Conservation (phyloP, 768 basidiomycete species). For the Psilocybe sp. region DNA sequence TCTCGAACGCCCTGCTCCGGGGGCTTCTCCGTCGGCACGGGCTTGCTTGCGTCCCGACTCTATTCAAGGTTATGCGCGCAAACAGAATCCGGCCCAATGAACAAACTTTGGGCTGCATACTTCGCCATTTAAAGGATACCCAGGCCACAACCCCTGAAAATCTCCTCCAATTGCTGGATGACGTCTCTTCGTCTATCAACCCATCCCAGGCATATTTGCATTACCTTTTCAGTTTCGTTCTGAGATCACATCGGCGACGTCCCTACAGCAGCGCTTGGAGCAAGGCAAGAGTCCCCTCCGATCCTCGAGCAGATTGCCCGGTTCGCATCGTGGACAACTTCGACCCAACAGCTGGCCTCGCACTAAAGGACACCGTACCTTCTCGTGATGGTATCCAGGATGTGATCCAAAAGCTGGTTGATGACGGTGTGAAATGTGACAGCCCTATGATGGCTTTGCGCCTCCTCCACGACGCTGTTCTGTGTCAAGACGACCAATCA, state of each 20-base stretch:
- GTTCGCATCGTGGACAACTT: conserved; percentile 22
- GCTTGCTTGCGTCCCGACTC: conserved; percentile 38
- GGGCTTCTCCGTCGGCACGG: conserved; percentile 49
- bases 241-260: conserved; percentile 51
- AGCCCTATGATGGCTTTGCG: conserved; percentile 56
- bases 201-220: conserved; percentile 60
- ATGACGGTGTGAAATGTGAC: conserved; percentile 52
- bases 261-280: conserved; percentile 34
- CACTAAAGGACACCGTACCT: conserved; percentile 26
- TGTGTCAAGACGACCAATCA: conserved; percentile 45
- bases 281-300: conserved; percentile 31
- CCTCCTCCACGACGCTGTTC: conserved; percentile 58
- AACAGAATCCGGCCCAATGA: conserved; percentile 49
- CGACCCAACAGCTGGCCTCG: conserved; percentile 50
- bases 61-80: conserved; percentile 56
- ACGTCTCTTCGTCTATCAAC: conserved; percentile 38
- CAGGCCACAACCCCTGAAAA: conserved; percentile 42
- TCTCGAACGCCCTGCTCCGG: conserved; percentile 63
- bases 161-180: conserved; percentile 46
- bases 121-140: conserved; percentile 45
- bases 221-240: conserved; percentile 45
- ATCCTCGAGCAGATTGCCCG: neutral
- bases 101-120: conserved; percentile 52
- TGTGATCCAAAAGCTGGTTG: conserved; percentile 43
- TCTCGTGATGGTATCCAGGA: conserved; percentile 24